These are phyloP conservation scores for Epichloe scottii DNA, from an alignment of 2,329 filamentous ascomycete genomes.

Conservation along the genomic window DNA sequence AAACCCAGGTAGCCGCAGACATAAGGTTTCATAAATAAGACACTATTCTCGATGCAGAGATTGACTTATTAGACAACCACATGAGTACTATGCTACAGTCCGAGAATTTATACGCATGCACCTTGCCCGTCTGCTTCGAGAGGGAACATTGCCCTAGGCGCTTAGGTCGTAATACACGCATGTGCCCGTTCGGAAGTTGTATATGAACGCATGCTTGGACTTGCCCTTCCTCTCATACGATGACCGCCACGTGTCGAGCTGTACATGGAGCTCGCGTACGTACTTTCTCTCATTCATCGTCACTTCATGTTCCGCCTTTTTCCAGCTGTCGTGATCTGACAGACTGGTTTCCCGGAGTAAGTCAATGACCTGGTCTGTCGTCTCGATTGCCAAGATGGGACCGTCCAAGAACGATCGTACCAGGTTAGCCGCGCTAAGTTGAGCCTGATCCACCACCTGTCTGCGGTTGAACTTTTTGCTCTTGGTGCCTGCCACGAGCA, in stretches of 20 bases:
- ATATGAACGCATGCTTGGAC: constrained; percentile 68
- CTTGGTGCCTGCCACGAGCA: constrained; percentile 70
- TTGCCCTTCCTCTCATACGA: constrained; percentile 41
- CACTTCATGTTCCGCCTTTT: constrained; percentile 64
- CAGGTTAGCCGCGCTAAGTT: constrained; percentile 44
- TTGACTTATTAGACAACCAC: no score
- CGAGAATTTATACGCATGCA: not conserved
- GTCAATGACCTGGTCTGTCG: constrained; percentile 70
- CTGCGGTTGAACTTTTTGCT: constrained; percentile 87
- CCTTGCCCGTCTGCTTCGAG: no score
- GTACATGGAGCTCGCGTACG: constrained; percentile 66
- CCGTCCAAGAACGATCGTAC: constrained; percentile 61
- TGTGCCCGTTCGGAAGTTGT: constrained; percentile 77
- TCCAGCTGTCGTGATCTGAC: constrained; percentile 74
- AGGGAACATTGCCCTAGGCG: constrained; percentile 15
- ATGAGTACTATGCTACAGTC: no score
- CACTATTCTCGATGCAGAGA: no score
- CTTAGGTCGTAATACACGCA: constrained; percentile 77
- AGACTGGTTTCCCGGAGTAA: constrained; percentile 61
- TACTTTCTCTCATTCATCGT: constrained; percentile 71
- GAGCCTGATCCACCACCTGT: constrained; percentile 72
- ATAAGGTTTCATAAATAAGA: no score
- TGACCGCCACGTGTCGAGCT: constrained; percentile 52
- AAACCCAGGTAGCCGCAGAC: no score
- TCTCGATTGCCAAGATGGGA: constrained; percentile 79